A percentile compares a stretch with the other conserved stretches of the same genome.
These are phyloP conservation scores for Amphichorda felina DNA, from an alignment of 2,329 filamentous ascomycete genomes.

Conservation along the genomic window DNA sequence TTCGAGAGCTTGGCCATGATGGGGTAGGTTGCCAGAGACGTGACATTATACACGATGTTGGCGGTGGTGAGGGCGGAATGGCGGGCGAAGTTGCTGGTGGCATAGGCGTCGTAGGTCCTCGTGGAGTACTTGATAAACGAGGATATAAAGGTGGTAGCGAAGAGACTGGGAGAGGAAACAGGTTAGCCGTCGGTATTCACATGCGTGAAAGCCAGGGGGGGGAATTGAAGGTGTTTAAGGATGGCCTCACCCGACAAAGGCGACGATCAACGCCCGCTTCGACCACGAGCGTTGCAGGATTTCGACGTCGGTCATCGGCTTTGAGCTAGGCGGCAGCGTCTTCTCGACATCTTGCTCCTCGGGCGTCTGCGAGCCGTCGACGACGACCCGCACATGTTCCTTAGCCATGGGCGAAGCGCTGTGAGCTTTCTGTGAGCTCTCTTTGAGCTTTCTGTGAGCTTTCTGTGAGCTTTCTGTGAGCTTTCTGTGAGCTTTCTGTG, in stretches of 20 bases:
- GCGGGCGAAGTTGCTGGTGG: slow-evolving; percentile 24
- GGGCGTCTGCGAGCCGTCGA: too few relatives aligned
- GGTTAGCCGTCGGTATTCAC: neutral
- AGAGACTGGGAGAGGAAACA: slow-evolving; percentile 11
- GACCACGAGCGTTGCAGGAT: neutral
- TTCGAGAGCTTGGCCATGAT: slow-evolving; percentile 49
- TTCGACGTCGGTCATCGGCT: neutral
- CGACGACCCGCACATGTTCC: too few relatives aligned
- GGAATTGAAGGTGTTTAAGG: neutral
- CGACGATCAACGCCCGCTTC: neutral
- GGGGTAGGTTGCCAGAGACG: slow-evolving; percentile 41
- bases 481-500: too few relatives aligned
- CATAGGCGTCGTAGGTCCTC: slow-evolving; percentile 18
- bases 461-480: too few relatives aligned
- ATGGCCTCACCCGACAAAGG: neutral
- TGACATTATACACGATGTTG: slow-evolving; percentile 33
- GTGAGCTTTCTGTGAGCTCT: too few relatives aligned
- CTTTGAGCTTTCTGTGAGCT: too few relatives aligned
- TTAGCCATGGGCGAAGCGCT: too few relatives aligned
- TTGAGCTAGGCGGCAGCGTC: too few relatives aligned
- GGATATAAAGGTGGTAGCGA: slow-evolving; percentile 16
- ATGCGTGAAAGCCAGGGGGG: neutral
- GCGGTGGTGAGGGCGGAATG: slow-evolving; percentile 38
- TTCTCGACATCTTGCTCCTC: too few relatives aligned
- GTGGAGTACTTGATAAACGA: slow-evolving; percentile 18